phyloP scores from a whole-genome alignment of 352 stramenopile species.

The Labyrinthula sp. region DNA sequence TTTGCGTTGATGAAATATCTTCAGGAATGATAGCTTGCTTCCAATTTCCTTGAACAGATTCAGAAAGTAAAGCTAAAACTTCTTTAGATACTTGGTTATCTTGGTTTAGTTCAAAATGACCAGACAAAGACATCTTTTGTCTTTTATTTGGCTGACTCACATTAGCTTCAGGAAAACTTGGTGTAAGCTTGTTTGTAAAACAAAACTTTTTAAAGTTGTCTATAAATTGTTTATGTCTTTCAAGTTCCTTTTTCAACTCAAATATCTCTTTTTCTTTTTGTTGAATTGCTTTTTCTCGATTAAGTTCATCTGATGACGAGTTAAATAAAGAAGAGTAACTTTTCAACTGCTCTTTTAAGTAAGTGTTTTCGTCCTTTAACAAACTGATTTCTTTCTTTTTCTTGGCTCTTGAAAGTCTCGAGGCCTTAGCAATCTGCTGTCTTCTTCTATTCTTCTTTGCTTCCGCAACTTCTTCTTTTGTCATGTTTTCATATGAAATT shows the following conservation, averaged over 20 bases:
- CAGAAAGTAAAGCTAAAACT: conserved; percentile 10
- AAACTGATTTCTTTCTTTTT: conserved; percentile 19
- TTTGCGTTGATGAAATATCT: background rate
- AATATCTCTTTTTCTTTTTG: conserved; percentile 13
- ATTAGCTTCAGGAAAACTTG: conserved; percentile 1
- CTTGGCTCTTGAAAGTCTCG: conserved; percentile 5
- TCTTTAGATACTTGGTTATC: conserved; percentile 4
- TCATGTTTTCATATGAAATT: no score
- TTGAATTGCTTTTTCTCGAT: conserved; percentile 14
- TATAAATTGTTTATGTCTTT: conserved; percentile 25
- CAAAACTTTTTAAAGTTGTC: conserved; percentile 8
- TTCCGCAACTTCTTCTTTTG: no score
- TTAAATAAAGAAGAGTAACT: no score
- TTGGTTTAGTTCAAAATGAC: no score
- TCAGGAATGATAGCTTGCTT: conserved; percentile 4
- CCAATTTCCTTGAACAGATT: conserved; percentile 17
- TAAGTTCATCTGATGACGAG: no score
- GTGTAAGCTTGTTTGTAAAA: no score
- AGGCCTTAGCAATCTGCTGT: conserved; percentile 20
- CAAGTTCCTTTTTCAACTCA: conserved; percentile 7
- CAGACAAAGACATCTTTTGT: no score
- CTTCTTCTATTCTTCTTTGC: conserved; percentile 7
- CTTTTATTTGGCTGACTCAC: conserved; percentile 3
- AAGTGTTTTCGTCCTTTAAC: conserved; percentile 13
- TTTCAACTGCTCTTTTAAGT: conserved; percentile 7